These are phyloP conservation scores for Eucalyptus dawsonii DNA, from an alignment of 345 rosid genomes.

Conservation along the genomic window DNA sequence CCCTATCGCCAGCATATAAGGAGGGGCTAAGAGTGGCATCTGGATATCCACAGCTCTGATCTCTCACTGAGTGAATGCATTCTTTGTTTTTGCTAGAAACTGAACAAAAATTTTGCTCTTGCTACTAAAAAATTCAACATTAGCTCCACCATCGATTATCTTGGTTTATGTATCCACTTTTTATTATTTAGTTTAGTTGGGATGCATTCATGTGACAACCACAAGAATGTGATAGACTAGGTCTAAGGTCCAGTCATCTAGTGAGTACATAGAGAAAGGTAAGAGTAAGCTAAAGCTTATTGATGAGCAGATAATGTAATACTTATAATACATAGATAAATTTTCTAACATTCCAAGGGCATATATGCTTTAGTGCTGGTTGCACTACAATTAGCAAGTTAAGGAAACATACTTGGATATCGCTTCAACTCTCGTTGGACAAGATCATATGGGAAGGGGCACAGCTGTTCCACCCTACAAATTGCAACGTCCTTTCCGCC, in stretches of 20 bases:
- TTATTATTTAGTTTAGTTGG: neutral
- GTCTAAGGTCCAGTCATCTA: neutral
- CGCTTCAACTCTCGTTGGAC: constrained; percentile 10
- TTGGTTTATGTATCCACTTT: neutral
- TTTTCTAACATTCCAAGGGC: neutral
- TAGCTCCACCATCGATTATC: neutral
- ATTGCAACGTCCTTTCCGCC: constrained; percentile 6
- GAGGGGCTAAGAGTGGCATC: neutral
- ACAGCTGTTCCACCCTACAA: constrained; percentile 5
- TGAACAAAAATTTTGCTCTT: neutral
- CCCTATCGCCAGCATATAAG: neutral
- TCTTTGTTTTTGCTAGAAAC: neutral
- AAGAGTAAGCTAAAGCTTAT: neutral
- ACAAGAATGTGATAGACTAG: neutral
- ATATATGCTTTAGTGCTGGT: neutral
- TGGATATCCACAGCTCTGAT: neutral
- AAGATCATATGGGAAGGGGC: constrained; percentile 8
- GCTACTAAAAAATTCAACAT: neutral
- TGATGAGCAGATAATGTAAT: neutral
- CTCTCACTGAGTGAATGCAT: neutral
- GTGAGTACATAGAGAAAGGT: neutral
- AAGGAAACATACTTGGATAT: neutral
- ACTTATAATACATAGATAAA: neutral
- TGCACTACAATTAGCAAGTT: neutral
- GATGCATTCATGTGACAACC: neutral